phyloP scores from a whole-genome alignment of 495 filamentous ascomycete genomes.

The Eremomyces bilateralis region DNA sequence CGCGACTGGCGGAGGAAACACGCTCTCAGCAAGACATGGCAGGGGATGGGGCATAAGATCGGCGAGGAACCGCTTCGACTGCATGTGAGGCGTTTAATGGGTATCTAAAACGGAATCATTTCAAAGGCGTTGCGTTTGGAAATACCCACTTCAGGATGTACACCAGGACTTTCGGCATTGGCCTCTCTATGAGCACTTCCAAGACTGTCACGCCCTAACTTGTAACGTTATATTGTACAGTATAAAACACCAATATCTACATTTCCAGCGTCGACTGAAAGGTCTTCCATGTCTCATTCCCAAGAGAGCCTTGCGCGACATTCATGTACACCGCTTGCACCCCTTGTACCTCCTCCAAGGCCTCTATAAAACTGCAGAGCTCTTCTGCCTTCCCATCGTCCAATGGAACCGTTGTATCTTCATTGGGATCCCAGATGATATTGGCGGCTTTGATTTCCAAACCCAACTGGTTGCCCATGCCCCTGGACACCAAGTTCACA shows the following conservation, averaged over 20 bases:
- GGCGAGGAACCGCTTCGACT: too few relatives aligned
- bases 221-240: constrained; percentile 2
- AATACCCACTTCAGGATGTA: too few relatives aligned
- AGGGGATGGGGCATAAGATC: constrained; percentile 8
- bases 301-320: constrained; percentile 9
- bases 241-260: constrained; percentile 2
- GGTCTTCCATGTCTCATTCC: constrained; percentile 11
- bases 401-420: constrained; percentile 46
- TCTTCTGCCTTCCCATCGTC: constrained; percentile 23
- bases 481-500: constrained; percentile 41
- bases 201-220: not conserved
- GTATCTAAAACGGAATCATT: too few relatives aligned
- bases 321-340: constrained; percentile 17
- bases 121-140: too few relatives aligned
- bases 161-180: too few relatives aligned
- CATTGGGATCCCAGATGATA: constrained; percentile 70
- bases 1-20: constrained; percentile 31
- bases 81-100: too few relatives aligned
- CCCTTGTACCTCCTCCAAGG: constrained; percentile 29
- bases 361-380: constrained; percentile 24
- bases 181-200: too few relatives aligned
- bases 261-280: constrained; percentile 10
- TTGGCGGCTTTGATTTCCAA: constrained; percentile 47
- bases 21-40: constrained; percentile 20
- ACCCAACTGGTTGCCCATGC: constrained; percentile 31